Conservation (phyloP, 805 yeast genomes). For the Candida suzukii region DNA sequence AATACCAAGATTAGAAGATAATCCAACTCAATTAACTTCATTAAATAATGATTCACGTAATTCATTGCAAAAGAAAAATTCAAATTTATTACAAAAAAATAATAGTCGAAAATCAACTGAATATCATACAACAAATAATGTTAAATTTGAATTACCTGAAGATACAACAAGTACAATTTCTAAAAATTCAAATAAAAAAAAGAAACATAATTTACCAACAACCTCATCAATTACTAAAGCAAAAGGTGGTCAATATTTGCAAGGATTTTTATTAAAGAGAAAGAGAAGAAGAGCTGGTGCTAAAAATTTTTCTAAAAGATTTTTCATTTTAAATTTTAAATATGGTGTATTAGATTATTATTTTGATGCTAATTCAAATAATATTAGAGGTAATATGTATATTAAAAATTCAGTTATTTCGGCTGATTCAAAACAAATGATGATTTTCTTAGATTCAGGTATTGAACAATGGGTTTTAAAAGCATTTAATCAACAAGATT, state of each 20-base stretch:
- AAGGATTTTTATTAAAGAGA: slow-evolving; percentile 67
- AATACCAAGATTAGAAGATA: not conserved
- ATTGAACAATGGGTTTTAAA: slow-evolving; percentile 90
- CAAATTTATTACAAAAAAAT: not conserved
- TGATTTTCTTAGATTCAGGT: slow-evolving; percentile 85
- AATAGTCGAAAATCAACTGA: not conserved
- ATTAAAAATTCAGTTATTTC: slow-evolving; percentile 75
- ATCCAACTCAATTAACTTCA: not conserved
- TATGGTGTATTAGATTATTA: slow-evolving; percentile 82
- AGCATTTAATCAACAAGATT: slow-evolving; percentile 57
- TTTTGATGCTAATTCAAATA: slow-evolving; percentile 59
- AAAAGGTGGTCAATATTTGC: slow-evolving; percentile 64
- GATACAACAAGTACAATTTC: slow-evolving; percentile 5
- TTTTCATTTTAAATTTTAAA: slow-evolving; percentile 74
- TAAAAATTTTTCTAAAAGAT: slow-evolving; percentile 83
- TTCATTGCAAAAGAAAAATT: too few relatives aligned
- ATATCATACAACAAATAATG: slow-evolving; percentile 5
- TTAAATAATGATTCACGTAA: not conserved
- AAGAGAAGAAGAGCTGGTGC: slow-evolving; percentile 71
- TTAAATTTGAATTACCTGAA: slow-evolving; percentile 19
- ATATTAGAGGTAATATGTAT: slow-evolving; percentile 88
- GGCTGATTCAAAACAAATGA: slow-evolving; percentile 59
- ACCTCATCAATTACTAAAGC: slow-evolving; percentile 27
- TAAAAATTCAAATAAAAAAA: slow-evolving; percentile 14
- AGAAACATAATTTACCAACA: slow-evolving; percentile 5